Percentiles rank a stretch among this genome's conserved stretches.
Conservation (phyloP, 441 rosid species). For the Corymbia citriodora region DNA sequence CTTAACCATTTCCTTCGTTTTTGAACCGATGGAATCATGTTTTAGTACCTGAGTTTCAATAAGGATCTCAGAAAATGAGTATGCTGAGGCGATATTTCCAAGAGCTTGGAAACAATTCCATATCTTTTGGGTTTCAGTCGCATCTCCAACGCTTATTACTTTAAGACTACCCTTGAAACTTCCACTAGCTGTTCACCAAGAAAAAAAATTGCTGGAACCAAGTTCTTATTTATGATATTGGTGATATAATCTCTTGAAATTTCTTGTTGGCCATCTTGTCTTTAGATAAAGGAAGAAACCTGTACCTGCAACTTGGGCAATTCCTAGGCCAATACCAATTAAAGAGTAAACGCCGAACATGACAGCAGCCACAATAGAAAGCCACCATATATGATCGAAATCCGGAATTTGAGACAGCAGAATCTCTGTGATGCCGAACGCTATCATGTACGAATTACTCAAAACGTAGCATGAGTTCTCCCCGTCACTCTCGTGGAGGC, state of each 20-base stretch:
- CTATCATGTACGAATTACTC: conserved; percentile 14
- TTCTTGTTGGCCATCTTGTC: not conserved
- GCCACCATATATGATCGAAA: conserved; percentile 19
- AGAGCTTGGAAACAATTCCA: conserved; percentile 30
- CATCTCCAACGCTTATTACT: conserved; percentile 12
- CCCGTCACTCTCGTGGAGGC: conserved; percentile 15
- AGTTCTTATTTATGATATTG: not conserved
- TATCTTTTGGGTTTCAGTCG: conserved; percentile 21
- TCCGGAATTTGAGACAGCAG: conserved; percentile 26
- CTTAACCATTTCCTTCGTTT: not conserved
- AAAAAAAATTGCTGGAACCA: not conserved
- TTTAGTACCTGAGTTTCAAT: conserved; percentile 35
- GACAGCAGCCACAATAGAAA: conserved; percentile 19
- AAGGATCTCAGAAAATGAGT: conserved; percentile 27
- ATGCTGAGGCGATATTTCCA: conserved; percentile 32
- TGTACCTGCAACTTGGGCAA: conserved; percentile 22
- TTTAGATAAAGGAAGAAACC: not conserved
- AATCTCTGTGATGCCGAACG: conserved; percentile 16
- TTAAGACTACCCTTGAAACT: conserved; percentile 23
- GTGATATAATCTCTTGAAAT: not conserved
- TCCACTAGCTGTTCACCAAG: conserved; percentile 19
- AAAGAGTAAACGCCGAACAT: conserved; percentile 18
- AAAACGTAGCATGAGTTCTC: conserved; percentile 7
- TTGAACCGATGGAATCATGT: not conserved
- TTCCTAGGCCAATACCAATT: conserved; percentile 23